Percentiles rank a stretch among this genome's conserved stretches.
phyloP scores from a whole-genome alignment of 2,329 filamentous ascomycete species.

The Emmonsia crescens region DNA sequence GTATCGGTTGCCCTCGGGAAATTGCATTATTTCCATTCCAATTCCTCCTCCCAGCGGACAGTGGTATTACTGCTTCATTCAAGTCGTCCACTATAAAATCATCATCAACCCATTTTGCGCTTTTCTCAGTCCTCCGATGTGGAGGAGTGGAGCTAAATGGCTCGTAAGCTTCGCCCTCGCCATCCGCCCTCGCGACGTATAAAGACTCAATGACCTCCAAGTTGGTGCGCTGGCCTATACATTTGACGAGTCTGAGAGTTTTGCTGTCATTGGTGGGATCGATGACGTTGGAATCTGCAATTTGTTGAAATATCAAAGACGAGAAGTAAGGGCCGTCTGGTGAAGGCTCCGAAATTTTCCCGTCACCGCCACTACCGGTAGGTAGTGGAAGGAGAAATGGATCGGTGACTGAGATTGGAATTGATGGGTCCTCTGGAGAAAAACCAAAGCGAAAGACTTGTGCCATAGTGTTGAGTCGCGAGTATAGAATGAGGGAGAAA shows the following conservation, averaged over 20 bases:
- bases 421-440: constrained; percentile 14
- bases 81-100: constrained; percentile 31
- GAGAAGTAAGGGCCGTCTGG: constrained; percentile 16
- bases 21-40: background rate
- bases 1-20: background rate
- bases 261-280: constrained; percentile 14
- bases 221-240: constrained; percentile 25
- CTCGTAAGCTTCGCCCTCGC: constrained; percentile 1
- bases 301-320: constrained; percentile 25
- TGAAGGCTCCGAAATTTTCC: constrained; percentile 2
- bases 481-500: constrained; percentile 31
- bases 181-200: constrained; percentile 16
- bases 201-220: constrained; percentile 27
- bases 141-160: background rate
- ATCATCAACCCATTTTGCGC: constrained; percentile 7
- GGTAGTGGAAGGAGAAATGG: constrained; percentile 25
- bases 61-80: constrained; percentile 12
- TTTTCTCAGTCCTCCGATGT: background rate
- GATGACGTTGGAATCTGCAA: constrained; percentile 16
- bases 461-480: constrained; percentile 26
- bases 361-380: constrained; percentile 5
- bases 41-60: background rate
- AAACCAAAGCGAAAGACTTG: constrained; percentile 24
- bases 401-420: constrained; percentile 21
- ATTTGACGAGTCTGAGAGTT: constrained; percentile 23